Percentiles rank a stretch among this genome's conserved stretches.
Evolutionary conservation across 768 basidiomycete genomes (phyloP).

Genomic region (Kwoniella pini): DNA sequence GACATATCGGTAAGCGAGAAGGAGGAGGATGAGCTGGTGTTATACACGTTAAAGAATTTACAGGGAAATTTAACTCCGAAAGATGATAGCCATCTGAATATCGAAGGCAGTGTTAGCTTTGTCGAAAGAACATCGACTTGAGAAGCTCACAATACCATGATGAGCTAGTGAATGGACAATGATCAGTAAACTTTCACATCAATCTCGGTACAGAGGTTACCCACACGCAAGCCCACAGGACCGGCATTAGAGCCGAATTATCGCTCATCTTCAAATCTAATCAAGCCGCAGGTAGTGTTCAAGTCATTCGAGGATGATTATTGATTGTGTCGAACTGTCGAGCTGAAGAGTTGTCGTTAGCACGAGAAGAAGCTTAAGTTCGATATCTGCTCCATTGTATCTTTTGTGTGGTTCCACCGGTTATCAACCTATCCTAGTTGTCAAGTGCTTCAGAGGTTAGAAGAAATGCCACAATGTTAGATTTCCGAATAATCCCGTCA

Average conservation of each 20-base stretch:
- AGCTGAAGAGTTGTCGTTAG: too few relatives aligned
- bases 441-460: too few relatives aligned
- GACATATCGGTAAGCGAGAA: constrained; percentile 65
- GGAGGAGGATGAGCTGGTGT: constrained; percentile 35
- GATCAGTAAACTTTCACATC: neutral
- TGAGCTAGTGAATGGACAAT: constrained; percentile 32
- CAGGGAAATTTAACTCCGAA: constrained; percentile 85
- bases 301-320: too few relatives aligned
- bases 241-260: constrained; percentile 23
- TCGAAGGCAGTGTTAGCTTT: neutral
- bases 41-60: constrained; percentile 72
- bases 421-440: constrained; percentile 3
- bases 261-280: constrained; percentile 11
- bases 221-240: constrained; percentile 48
- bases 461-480: neutral
- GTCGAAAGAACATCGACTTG: neutral
- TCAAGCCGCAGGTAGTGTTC: too few relatives aligned
- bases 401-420: neutral
- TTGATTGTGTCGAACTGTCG: too few relatives aligned
- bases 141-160: constrained; percentile 50
- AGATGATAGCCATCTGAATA: constrained; percentile 82
- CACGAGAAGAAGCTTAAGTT: neutral
- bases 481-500: constrained; percentile 3
- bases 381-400: neutral
- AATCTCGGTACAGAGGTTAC: neutral